Conservation (phyloP, 2,329 filamentous ascomycete species). For the Aureobasidium lini region DNA sequence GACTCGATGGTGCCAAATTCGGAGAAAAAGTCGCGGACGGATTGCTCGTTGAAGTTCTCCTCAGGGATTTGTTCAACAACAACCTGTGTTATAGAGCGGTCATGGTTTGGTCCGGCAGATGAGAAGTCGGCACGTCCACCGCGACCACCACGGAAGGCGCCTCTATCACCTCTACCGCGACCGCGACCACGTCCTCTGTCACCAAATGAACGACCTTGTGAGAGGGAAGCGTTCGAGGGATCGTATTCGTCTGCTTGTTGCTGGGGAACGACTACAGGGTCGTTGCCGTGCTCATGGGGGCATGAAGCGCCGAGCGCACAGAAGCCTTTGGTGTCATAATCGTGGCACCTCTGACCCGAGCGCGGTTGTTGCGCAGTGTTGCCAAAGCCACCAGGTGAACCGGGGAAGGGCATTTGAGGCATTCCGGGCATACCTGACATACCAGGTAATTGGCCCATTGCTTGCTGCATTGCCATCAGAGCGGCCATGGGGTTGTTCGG, state of each 20-base stretch:
- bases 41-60: slow-evolving; percentile 58
- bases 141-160: slow-evolving; percentile 24
- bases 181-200: slow-evolving; percentile 33
- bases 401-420: slow-evolving; percentile 32
- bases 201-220: slow-evolving; percentile 21
- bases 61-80: slow-evolving; percentile 73
- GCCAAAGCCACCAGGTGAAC: slow-evolving; percentile 18
- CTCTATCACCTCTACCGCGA: slow-evolving; percentile 27
- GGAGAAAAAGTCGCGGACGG: slow-evolving; percentile 61
- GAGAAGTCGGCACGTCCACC: slow-evolving; percentile 54
- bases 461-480: slow-evolving; percentile 52
- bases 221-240: slow-evolving; percentile 45
- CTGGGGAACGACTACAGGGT: slow-evolving; percentile 39
- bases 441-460: slow-evolving; percentile 32
- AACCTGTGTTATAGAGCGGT: slow-evolving; percentile 58
- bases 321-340: slow-evolving; percentile 66
- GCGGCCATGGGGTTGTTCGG: slow-evolving; percentile 55
- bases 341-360: slow-evolving; percentile 50
- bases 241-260: slow-evolving; percentile 48
- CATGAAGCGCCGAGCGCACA: slow-evolving; percentile 62
- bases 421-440: slow-evolving; percentile 38
- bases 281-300: slow-evolving; percentile 59
- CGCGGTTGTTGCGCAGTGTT: slow-evolving; percentile 17
- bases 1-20: slow-evolving; percentile 62
- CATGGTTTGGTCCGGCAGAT: slow-evolving; percentile 53